These are phyloP conservation scores for Cladosporium austrohemisphaericum DNA, from an alignment of 2,329 filamentous ascomycete genomes.

Conservation along the genomic window DNA sequence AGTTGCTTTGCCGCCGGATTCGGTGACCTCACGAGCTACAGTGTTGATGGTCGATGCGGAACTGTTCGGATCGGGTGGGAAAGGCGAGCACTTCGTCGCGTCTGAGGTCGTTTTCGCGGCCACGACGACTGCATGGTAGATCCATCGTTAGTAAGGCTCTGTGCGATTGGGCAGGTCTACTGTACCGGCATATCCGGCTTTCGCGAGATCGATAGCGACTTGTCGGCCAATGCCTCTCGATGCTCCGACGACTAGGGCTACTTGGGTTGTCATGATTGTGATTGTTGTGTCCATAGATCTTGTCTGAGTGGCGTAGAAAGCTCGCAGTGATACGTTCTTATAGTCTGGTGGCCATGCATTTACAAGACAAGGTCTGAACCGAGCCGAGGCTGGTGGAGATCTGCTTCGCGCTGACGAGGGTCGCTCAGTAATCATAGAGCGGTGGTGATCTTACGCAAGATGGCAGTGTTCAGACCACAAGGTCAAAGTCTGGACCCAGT, in stretches of 20 bases:
- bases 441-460: no score
- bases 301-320: not conserved
- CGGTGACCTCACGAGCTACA: conserved; percentile 68
- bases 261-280: conserved; percentile 31
- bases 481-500: no score
- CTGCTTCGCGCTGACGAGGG: no score
- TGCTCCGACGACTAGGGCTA: conserved; percentile 68
- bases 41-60: conserved; percentile 72
- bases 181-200: conserved; percentile 67
- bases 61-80: conserved; percentile 75
- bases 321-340: no score
- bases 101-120: conserved; percentile 72
- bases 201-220: conserved; percentile 72
- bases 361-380: no score
- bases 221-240: conserved; percentile 79
- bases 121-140: conserved; percentile 59
- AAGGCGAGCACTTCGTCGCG: conserved; percentile 52
- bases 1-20: conserved; percentile 60
- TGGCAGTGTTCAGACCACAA: no score
- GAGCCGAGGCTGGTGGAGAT: conserved; percentile 4
- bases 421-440: conserved; percentile 10
- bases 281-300: not conserved
- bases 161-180: no score
- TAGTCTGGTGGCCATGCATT: no score
- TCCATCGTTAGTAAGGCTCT: no score